These are phyloP conservation scores for Fusarium sp. DNA, from an alignment of 2,329 filamentous ascomycete genomes.

Conservation along the genomic window DNA sequence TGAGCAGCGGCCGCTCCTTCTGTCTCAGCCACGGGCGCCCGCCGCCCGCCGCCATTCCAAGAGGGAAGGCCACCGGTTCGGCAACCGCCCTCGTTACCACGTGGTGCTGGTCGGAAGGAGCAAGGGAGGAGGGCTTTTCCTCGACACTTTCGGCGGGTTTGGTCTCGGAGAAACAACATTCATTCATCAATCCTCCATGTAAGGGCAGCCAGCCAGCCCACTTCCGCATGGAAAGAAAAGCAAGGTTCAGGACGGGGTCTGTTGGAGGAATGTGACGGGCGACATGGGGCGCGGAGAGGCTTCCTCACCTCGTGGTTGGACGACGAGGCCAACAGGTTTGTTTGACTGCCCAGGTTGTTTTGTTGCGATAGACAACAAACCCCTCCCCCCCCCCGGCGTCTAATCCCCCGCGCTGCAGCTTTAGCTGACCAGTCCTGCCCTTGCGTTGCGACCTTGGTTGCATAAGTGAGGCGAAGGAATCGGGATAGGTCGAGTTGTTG, in stretches of 20 bases:
- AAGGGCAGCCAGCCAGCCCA: no score
- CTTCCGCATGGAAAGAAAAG: no score
- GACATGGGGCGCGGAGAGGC: no score
- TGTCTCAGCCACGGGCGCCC: conserved; percentile 11
- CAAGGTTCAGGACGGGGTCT: no score
- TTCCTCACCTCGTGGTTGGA: no score
- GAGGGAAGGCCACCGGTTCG: conserved; percentile 6
- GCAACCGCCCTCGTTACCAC: conserved; percentile 24
- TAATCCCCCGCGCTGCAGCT: neutral
- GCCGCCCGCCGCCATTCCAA: conserved; percentile 28
- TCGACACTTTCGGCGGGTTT: neutral
- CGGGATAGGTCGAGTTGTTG: no score
- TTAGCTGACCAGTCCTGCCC: conserved; percentile 3
- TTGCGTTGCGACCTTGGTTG: conserved; percentile 32
- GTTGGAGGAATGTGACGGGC: no score
- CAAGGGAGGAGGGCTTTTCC: no score
- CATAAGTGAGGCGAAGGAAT: neutral
- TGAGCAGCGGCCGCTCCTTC: neutral
- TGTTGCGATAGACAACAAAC: neutral
- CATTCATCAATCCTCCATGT: no score
- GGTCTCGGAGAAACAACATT: neutral
- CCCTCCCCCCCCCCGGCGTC: no score
- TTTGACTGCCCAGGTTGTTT: no score
- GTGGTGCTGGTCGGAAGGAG: conserved; percentile 8
- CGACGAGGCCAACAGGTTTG: no score